These are phyloP conservation scores for Chaetomium globosum DNA, from an alignment of 2,329 filamentous ascomycete species.

Conservation along the genomic window DNA sequence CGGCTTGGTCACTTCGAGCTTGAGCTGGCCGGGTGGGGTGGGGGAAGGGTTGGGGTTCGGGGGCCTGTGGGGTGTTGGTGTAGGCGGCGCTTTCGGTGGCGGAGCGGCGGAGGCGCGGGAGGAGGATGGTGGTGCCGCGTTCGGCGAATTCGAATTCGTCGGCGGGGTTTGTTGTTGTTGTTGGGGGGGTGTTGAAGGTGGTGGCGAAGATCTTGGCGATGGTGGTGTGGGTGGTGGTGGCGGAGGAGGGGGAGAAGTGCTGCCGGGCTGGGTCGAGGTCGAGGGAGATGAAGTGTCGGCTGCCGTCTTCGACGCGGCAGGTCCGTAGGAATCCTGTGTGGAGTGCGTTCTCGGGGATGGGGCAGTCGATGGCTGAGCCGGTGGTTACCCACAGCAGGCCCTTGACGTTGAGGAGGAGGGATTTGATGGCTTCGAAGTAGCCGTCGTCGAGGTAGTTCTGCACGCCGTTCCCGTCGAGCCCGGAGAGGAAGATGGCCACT, in stretches of 20 bases:
- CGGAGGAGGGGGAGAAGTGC: neutral
- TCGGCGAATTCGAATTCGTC: neutral
- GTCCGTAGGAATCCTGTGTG: neutral
- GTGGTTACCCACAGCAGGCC: neutral
- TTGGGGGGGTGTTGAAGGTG: neutral
- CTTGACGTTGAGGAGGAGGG: neutral
- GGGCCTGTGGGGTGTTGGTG: neutral
- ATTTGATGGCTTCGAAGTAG: neutral
- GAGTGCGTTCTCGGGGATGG: neutral
- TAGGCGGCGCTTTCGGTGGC: neutral
- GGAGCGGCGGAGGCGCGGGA: neutral
- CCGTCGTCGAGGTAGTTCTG: neutral
- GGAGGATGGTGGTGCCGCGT: neutral
- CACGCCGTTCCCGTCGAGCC: neutral
- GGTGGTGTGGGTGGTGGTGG: neutral
- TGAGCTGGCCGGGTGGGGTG: neutral
- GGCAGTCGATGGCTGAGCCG: neutral
- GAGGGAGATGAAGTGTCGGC: neutral
- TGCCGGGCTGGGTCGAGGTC: neutral
- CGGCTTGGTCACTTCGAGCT: conserved; percentile 11
- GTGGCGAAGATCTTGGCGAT: neutral
- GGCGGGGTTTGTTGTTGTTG: neutral
- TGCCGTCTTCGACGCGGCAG: neutral
- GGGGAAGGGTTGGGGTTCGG: neutral
- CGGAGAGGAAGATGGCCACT: neutral